phyloP scores from a whole-genome alignment of 2,329 filamentous ascomycete genomes.

The Kalaharituber pfeilii region DNA sequence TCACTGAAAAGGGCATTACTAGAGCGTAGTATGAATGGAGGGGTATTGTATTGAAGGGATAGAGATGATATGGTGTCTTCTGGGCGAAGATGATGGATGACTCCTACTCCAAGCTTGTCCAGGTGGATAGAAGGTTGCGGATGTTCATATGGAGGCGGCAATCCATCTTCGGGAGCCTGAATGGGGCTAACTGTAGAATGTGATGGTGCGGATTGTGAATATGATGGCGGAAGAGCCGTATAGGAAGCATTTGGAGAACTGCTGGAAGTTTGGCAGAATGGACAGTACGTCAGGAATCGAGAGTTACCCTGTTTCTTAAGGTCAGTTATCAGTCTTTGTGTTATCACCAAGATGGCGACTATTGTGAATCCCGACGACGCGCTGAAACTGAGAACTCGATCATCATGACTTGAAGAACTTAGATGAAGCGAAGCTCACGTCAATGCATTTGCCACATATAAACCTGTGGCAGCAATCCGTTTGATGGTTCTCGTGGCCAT shows the following conservation, averaged over 20 bases:
- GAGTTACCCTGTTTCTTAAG: too few relatives aligned
- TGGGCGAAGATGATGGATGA: background rate
- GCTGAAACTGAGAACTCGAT: too few relatives aligned
- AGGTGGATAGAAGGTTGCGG: too few relatives aligned
- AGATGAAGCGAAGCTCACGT: constrained; percentile 1
- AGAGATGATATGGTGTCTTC: background rate
- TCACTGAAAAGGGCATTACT: background rate
- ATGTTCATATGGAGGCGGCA: too few relatives aligned
- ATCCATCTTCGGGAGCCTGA: too few relatives aligned
- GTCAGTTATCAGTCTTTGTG: too few relatives aligned
- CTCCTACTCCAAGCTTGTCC: background rate
- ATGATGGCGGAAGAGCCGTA: too few relatives aligned
- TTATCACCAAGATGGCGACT: too few relatives aligned
- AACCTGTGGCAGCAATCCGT: background rate
- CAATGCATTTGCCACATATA: background rate
- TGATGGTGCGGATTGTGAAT: too few relatives aligned
- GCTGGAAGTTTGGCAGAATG: background rate
- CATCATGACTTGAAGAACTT: too few relatives aligned
- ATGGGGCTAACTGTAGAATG: too few relatives aligned
- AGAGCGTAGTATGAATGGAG: background rate
- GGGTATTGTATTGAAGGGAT: background rate
- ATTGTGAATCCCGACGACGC: too few relatives aligned
- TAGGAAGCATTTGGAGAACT: background rate
- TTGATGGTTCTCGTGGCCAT: background rate
- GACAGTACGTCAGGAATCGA: background rate